Evolutionary conservation across 23 red algal species (phyloP), one percentile per base, ranked within the genome.

Genomic region (Gracilaria caudata): DNA sequence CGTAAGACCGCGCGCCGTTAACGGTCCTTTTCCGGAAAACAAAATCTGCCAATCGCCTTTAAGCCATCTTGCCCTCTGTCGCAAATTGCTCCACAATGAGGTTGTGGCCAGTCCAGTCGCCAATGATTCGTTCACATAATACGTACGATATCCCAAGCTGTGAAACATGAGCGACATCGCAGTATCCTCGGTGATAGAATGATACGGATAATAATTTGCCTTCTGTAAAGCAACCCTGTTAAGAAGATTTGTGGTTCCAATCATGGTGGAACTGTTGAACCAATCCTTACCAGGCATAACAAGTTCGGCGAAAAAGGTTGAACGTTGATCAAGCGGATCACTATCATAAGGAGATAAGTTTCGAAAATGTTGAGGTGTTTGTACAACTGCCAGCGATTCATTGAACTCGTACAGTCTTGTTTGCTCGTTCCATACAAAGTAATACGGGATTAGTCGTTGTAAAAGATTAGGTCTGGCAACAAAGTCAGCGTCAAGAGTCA

Each of bases 21-120:
- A 34, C 28, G 78, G 87, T 23, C 87, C 78, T 51, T 73, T 57
- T 9, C 13, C 35, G 13, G 64, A 81, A 45, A 91, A 91, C 25
- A 91, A 44, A 34, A 91, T 91, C 40, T 91, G 87, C 87, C 87
- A 91, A 34, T 91, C 87, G 8, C 87, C 87, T 32, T 91, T 91
- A 19, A 81, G 61, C 85, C 87, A 91, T 19, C 87, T 29, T 21
- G 87, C 87, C 19, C 87, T n/a, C 40, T 91, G 87, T 21, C 87
- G 66, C 29, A 82, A 56, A 45, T 91, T 91, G 65, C 77, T 74
- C 78, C 78, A 91, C 58, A 91, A 34, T 21, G 78, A 91, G 13
- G 63, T 91, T 14, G 77, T 82, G 0, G 87, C 87, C 16, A 91
- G 87, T 8, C 87, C 87, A 28, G 76, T 81, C 23, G 87, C 87